A percentile compares a stretch with the other conserved stretches of the same genome.
Evolutionary conservation across 2,329 filamentous ascomycete genomes (phyloP).

Genomic region (Periconia macrospinosa): DNA sequence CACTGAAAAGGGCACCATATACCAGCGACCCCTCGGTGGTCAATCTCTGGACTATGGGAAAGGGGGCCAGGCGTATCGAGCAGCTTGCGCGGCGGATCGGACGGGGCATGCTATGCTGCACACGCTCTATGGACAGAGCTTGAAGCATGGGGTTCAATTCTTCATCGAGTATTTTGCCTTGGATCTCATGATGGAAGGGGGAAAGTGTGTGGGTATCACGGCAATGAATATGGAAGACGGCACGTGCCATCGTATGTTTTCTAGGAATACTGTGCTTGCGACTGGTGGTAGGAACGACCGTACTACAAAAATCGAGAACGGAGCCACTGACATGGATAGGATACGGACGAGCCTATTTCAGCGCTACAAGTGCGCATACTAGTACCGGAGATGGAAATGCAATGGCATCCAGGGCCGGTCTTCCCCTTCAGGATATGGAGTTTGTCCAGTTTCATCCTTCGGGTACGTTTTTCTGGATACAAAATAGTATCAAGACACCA

Average conservation of each 20-base stretch:
- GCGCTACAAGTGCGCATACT: constrained; percentile 53
- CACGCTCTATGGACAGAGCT: constrained; percentile 53
- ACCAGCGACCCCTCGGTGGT: constrained; percentile 53
- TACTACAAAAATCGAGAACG: not conserved
- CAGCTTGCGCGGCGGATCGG: constrained; percentile 50
- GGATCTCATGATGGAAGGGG: constrained; percentile 53
- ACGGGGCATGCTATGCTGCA: constrained; percentile 56
- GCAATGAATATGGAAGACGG: constrained; percentile 55
- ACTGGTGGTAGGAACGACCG: constrained; percentile 42
- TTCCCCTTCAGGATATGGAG: constrained; percentile 55
- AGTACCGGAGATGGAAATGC: constrained; percentile 55
- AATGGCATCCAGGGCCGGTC: constrained; percentile 52
- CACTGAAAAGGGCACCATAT: constrained; percentile 50
- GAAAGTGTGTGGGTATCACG: constrained; percentile 51
- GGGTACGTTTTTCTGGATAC: too few relatives aligned
- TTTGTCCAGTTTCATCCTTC: constrained; percentile 57
- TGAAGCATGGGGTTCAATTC: constrained; percentile 53
- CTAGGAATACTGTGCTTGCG: constrained; percentile 52
- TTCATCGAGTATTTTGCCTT: constrained; percentile 56
- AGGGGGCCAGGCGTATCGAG: constrained; percentile 53
- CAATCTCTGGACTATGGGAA: constrained; percentile 52
- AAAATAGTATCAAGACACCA: too few relatives aligned
- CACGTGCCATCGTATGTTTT: constrained; percentile 52
- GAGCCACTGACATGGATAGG: constrained; percentile 23
- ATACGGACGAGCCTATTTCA: constrained; percentile 56